Evolutionary conservation across 2,329 filamentous ascomycete genomes (phyloP).

Genomic region (Talaromyces marneffei): DNA sequence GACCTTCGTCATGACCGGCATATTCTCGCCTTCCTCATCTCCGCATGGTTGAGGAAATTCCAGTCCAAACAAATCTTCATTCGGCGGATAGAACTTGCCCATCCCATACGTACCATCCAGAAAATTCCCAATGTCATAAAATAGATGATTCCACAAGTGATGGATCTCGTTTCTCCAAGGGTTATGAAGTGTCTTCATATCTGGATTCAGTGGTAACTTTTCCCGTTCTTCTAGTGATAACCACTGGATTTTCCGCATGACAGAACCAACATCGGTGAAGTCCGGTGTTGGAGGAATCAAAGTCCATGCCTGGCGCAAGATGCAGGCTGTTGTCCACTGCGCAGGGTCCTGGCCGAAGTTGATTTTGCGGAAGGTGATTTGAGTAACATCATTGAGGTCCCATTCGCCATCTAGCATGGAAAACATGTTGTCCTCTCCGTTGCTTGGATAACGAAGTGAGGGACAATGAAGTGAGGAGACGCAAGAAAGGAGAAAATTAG

Average conservation of each 20-base stretch:
- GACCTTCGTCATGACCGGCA: not conserved
- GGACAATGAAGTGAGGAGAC: too few relatives aligned
- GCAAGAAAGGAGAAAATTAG: not conserved
- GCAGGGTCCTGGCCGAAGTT: not conserved
- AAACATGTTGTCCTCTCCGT: too few relatives aligned
- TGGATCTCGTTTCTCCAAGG: not conserved
- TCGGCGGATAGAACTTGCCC: not conserved
- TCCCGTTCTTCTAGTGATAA: not conserved
- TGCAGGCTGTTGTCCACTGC: not conserved
- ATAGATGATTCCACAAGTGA: not conserved
- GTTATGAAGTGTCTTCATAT: not conserved
- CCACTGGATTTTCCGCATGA: not conserved
- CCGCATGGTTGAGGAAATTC: not conserved
- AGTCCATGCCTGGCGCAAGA: not conserved
- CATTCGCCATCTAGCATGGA: not conserved
- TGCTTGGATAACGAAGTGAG: too few relatives aligned
- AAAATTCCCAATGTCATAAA: not conserved
- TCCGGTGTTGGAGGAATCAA: not conserved
- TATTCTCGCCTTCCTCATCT: not conserved
- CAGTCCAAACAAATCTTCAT: not conserved
- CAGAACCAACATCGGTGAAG: not conserved
- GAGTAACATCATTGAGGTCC: not conserved
- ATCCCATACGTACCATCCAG: not conserved
- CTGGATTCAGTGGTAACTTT: not conserved
- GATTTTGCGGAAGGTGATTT: not conserved